phyloP scores from a whole-genome alignment of 192 early-diverging fungal species.

The Thamnidium elegans region DNA sequence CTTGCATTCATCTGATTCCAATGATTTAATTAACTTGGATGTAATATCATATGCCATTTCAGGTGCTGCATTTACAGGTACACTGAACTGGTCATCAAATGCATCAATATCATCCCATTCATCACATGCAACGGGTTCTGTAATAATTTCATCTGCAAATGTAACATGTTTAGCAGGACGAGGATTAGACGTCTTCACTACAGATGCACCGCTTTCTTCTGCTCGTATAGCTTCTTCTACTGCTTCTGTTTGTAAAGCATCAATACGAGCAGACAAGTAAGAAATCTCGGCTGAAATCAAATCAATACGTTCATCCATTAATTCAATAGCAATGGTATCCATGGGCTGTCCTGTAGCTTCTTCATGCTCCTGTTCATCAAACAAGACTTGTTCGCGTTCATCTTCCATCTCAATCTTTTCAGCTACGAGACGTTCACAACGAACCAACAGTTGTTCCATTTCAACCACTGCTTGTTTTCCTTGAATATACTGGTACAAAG shows the following conservation, averaged over 20 bases:
- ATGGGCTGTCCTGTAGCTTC: conserved; percentile 19
- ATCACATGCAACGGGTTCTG: conserved; percentile 10
- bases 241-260: conserved; percentile 49
- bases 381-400: conserved; percentile 46
- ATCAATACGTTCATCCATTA: conserved; percentile 57
- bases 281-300: conserved; percentile 57
- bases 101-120: conserved; percentile 36
- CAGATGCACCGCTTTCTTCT: conserved; percentile 11
- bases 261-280: conserved; percentile 53
- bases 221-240: conserved; percentile 30
- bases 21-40: conserved; percentile 44
- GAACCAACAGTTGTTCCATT: conserved; percentile 47
- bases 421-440: conserved; percentile 42
- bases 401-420: conserved; percentile 50
- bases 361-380: conserved; percentile 34
- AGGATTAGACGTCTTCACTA: neutral
- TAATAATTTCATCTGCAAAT: conserved; percentile 35
- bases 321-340: conserved; percentile 35
- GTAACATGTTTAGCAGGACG: conserved; percentile 30
- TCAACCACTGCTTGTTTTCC: conserved; percentile 46
- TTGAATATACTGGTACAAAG: conserved; percentile 53
- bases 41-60: conserved; percentile 50
- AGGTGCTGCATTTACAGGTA: conserved; percentile 40
- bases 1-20: conserved; percentile 47
- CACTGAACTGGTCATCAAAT: conserved; percentile 34